A percentile compares a stretch with the other conserved stretches of the same genome.
Conservation (phyloP, 2,329 filamentous ascomycete species). For the Trichoderma semiorbis region DNA sequence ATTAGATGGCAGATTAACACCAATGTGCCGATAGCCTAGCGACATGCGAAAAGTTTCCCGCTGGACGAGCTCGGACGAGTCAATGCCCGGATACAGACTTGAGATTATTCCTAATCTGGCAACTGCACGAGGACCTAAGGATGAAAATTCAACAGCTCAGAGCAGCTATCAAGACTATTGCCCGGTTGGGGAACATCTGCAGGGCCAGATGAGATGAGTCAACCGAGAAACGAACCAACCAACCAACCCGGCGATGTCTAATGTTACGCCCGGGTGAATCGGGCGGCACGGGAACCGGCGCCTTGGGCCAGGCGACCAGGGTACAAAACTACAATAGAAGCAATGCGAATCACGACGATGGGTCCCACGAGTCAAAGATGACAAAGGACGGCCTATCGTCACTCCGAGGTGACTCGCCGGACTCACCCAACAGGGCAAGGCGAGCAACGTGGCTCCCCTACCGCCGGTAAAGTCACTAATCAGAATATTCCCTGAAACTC, state of each 20-base stretch:
- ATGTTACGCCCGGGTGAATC: background rate
- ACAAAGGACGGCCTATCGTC: slow-evolving; percentile 10
- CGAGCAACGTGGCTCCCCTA: background rate
- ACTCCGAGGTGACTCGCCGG: slow-evolving; percentile 10
- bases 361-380: background rate
- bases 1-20: background rate
- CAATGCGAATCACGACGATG: background rate
- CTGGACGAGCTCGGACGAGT: background rate
- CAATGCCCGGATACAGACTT: background rate
- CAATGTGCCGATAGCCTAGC: background rate
- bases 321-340: background rate
- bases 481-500: background rate
- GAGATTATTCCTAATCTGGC: background rate
- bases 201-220: background rate
- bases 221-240: background rate
- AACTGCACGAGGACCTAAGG: background rate
- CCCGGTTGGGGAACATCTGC: background rate
- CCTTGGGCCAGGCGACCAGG: background rate
- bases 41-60: background rate
- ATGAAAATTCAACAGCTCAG: background rate
- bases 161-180: background rate
- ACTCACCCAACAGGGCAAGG: background rate
- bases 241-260: background rate
- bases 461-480: background rate
- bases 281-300: background rate